Conservation (phyloP, 306 rosid species). For the Psophocarpus tetragonolobus region DNA sequence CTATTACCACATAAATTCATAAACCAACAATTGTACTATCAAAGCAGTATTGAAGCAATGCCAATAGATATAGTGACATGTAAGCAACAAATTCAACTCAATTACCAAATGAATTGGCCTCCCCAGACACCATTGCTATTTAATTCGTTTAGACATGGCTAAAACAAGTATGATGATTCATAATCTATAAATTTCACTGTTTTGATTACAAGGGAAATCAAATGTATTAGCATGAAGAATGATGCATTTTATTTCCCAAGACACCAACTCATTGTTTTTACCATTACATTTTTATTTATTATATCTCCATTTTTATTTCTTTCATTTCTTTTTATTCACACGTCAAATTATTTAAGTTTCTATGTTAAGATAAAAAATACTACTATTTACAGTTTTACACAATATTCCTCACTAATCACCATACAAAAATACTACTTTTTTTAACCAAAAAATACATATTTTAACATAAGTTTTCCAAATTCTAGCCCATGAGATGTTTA, state of each 20-base stretch:
- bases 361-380: too few species aligned
- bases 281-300: too few species aligned
- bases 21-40: constrained; percentile 78
- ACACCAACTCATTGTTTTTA: too few species aligned
- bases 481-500: too few species aligned
- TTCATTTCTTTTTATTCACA: too few species aligned
- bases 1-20: too few species aligned
- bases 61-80: constrained; percentile 60
- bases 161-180: neutral
- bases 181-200: constrained; percentile 18
- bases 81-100: constrained; percentile 27
- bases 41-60: constrained; percentile 83
- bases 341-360: too few species aligned
- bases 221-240: neutral
- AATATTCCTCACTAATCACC: too few species aligned
- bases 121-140: neutral
- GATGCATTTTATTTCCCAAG: neutral
- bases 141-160: neutral
- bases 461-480: constrained; percentile 3
- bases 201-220: too few species aligned
- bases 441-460: constrained; percentile 9
- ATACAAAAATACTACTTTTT: too few species aligned
- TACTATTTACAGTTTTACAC: too few species aligned
- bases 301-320: too few species aligned
- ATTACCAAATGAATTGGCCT: constrained; percentile 5